Evolutionary conservation across 352 stramenopile genomes (phyloP), one percentile per base, ranked within the genome.

Genomic region (Blastocystis sp.): DNA sequence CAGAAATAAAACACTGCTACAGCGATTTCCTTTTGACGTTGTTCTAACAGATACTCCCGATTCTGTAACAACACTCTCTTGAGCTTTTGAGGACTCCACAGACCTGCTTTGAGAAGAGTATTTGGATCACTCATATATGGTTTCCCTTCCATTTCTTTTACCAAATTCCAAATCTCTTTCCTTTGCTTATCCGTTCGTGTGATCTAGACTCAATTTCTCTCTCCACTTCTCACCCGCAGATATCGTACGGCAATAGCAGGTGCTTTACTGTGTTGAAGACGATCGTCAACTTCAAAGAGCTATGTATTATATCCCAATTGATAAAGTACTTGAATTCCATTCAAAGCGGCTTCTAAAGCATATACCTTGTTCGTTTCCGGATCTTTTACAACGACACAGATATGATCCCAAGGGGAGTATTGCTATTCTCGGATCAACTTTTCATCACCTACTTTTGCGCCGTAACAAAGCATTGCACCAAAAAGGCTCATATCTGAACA

Each of bases 51-150:
- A 64, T 81, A 81, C n/a, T 19, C 19, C 1, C 48, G 44, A 81
- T 62, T 81, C 70, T 81, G 70, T 15, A 81, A 27, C 9, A 81
- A 56, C 13, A 81, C 35, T 27, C 70, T 15, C 40, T 81, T 81
- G 7, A 64, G n/a, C 70, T 81, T 81, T n/a, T 81, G 70, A 15
- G 70, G 70, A 81, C 70, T 81, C 70, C 70, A 81, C 17, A 81
- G 35, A 0, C 70, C 70, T 22, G 70, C 44, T 44, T 81, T 81
- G 13, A 81, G 40, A 56, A 81, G 70, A 24, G 44, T 81, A 37
- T 64, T 51, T 42, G 70, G 4, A 40, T 81, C 70, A 42, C n/a
- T 48, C 70, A 81, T 60, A 56, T 81, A 81, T 0, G 70, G 70
- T 27, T 81, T 81, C 5, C 70, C 70, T 64, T 64, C 70, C 70